phyloP scores from a whole-genome alignment of 176 grass and related monocot genomes.

The Aegilops longissima region DNA sequence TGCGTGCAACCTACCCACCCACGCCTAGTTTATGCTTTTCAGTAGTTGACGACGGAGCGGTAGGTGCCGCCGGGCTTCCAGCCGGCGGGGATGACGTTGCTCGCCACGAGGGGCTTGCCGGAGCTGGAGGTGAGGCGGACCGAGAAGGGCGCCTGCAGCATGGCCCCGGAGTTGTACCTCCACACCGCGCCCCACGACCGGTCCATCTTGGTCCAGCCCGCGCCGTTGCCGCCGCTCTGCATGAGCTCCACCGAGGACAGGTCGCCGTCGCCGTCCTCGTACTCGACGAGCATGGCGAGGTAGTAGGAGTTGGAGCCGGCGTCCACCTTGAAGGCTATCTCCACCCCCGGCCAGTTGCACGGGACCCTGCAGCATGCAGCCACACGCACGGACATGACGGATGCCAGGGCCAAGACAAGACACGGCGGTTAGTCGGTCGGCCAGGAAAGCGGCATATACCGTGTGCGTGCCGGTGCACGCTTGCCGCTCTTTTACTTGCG shows the following conservation, averaged over 20 bases:
- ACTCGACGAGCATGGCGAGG: constrained; percentile 71
- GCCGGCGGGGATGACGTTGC: constrained; percentile 39
- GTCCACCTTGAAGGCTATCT: constrained; percentile 72
- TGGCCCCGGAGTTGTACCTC: constrained; percentile 28
- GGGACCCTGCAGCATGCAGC: constrained; percentile 51
- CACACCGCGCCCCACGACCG: constrained; percentile 72
- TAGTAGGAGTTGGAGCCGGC: constrained; percentile 77
- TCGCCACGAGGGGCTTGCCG: constrained; percentile 48
- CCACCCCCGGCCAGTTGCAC: constrained; percentile 64
- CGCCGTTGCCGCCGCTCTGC: constrained; percentile 23
- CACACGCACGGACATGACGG: constrained; percentile 25
- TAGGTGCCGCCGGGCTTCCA: constrained; percentile 53
- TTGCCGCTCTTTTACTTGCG: not conserved
- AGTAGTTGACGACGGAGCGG: constrained; percentile 54
- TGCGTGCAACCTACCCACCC: not conserved
- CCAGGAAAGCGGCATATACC: not conserved
- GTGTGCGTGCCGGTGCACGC: not conserved
- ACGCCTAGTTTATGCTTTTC: not conserved
- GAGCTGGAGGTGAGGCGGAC: constrained; percentile 56
- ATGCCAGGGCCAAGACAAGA: not conserved
- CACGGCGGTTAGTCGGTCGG: not conserved
- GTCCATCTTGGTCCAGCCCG: constrained; percentile 42
- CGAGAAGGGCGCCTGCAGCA: constrained; percentile 50
- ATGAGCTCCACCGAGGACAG: constrained; percentile 63
- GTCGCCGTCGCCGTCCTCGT: constrained; percentile 70